Evolutionary conservation across 1,284 basidiomycete species (phyloP).

Genomic region (Austroboletus novae-zelandiae): DNA sequence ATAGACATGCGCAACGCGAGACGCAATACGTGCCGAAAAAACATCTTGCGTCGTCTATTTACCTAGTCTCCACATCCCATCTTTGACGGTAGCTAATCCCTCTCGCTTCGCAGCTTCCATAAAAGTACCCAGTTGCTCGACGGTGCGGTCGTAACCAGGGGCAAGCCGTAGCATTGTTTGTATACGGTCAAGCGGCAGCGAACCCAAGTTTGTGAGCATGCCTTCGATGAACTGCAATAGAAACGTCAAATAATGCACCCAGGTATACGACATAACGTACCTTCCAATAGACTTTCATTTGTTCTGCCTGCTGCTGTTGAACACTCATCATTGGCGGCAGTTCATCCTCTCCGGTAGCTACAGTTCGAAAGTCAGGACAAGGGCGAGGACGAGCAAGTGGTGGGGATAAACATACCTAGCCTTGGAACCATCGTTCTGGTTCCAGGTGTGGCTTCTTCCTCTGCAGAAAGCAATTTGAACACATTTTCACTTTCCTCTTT

Average conservation of each 20-base stretch:
- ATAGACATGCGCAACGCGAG: no score
- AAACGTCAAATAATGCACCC: conserved; percentile 5
- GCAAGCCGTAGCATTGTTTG: conserved; percentile 82
- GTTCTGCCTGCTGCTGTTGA: conserved; percentile 78
- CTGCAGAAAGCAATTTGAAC: conserved; percentile 64
- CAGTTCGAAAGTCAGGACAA: conserved; percentile 9
- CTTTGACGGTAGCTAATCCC: conserved; percentile 66
- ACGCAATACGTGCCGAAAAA: background rate
- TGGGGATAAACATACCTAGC: conserved; percentile 31
- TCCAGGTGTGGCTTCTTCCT: conserved; percentile 40
- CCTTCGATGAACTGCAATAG: conserved; percentile 71
- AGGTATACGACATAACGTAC: conserved; percentile 35
- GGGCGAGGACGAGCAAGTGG: background rate
- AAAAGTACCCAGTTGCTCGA: conserved; percentile 73
- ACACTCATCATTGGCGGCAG: conserved; percentile 49
- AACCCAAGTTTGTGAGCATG: conserved; percentile 80
- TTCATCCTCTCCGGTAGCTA: conserved; percentile 41
- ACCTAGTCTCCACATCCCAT: conserved; percentile 73
- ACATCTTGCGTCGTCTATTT: conserved; percentile 12
- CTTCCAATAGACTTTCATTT: conserved; percentile 86
- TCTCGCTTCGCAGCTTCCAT: conserved; percentile 78
- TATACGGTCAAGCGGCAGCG: conserved; percentile 71
- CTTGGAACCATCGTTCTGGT: conserved; percentile 25
- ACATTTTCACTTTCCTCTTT: conserved; percentile 58
- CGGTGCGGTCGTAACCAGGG: conserved; percentile 72